These are phyloP conservation scores for Ustilago bromivora DNA, from an alignment of 1,284 basidiomycete genomes.

Conservation along the genomic window DNA sequence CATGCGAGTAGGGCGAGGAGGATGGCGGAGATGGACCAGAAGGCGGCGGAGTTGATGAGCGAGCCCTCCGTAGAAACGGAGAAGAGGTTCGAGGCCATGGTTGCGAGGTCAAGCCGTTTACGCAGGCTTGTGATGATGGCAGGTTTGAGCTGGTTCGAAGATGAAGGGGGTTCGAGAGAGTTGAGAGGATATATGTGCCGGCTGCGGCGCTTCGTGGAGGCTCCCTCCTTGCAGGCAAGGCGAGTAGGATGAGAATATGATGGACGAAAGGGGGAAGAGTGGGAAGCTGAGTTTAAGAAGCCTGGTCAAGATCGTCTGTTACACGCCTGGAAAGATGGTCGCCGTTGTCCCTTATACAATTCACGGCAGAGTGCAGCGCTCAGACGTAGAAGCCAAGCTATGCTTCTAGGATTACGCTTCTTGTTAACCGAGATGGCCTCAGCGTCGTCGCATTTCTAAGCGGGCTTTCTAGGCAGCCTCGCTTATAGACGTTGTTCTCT, in stretches of 20 bases:
- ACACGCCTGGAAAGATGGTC: not conserved
- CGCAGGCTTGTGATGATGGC: not conserved
- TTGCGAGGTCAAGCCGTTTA: not conserved
- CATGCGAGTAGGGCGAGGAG: constrained; percentile 20
- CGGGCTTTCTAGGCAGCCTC: not conserved
- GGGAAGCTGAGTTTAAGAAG: not conserved
- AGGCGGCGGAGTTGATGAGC: constrained; percentile 42
- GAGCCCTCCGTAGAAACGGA: constrained; percentile 23
- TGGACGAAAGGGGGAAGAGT: not conserved
- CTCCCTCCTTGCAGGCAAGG: not conserved
- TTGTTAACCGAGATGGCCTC: not conserved
- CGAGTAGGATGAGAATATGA: not conserved
- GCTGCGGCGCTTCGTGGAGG: not conserved
- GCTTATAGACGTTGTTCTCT: not conserved
- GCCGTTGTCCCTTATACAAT: constrained; percentile 1
- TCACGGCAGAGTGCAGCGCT: not conserved
- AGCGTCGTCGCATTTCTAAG: constrained; percentile 1
- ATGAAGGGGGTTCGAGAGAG: not conserved
- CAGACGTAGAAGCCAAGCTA: not conserved
- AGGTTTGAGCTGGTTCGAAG: not conserved
- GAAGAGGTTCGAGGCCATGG: constrained; percentile 28
- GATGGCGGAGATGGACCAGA: constrained; percentile 30
- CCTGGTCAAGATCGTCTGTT: not conserved
- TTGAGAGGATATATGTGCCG: not conserved
- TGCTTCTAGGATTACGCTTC: not conserved